Conservation (phyloP, 441 rosid species). For the Aleurites moluccanus region DNA sequence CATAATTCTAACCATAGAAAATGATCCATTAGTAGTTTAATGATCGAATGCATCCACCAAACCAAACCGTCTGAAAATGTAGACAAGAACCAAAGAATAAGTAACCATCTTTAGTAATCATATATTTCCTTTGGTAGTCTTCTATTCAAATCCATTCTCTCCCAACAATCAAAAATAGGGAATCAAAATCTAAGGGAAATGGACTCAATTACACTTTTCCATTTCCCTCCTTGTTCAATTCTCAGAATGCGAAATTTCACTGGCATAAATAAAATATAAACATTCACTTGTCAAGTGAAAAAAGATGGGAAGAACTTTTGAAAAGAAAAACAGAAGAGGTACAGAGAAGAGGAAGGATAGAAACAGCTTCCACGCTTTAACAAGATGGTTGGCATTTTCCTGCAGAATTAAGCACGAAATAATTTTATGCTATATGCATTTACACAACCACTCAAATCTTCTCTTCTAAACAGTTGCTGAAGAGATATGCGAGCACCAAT, state of each 20-base stretch:
- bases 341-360: slow-evolving; percentile 2
- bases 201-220: neutral
- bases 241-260: neutral
- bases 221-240: too few relatives aligned
- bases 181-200: neutral
- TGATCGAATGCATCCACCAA: too few relatives aligned
- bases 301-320: neutral
- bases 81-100: too few relatives aligned
- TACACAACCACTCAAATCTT: slow-evolving; percentile 15
- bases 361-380: slow-evolving; percentile 12
- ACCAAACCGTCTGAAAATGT: too few relatives aligned
- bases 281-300: too few relatives aligned
- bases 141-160: neutral
- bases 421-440: slow-evolving; percentile 21
- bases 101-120: too few relatives aligned
- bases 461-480: neutral
- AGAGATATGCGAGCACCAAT: neutral
- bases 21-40: too few relatives aligned
- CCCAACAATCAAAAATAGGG: neutral
- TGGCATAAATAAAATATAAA: neutral
- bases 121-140: neutral
- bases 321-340: too few relatives aligned
- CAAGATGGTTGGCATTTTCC: slow-evolving; percentile 7
- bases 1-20: too few relatives aligned
- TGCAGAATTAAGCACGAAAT: neutral